These are phyloP conservation scores for Malus fusca DNA, from an alignment of 306 rosid species.

Conservation along the genomic window DNA sequence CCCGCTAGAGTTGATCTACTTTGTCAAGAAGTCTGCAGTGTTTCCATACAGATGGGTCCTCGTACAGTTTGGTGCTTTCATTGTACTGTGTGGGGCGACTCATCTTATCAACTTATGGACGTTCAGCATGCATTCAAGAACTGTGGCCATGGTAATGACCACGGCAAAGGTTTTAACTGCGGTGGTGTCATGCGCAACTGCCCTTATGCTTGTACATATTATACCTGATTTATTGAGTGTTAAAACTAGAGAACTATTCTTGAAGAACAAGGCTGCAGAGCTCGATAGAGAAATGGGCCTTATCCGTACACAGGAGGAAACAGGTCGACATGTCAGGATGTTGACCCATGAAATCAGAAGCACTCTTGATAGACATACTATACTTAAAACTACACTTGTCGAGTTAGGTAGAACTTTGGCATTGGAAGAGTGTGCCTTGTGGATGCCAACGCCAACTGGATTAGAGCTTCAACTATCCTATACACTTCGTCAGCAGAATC, in stretches of 20 bases:
- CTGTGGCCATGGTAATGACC: constrained; percentile 67
- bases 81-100: constrained; percentile 78
- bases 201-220: constrained; percentile 75
- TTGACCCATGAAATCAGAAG: constrained; percentile 76
- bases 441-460: constrained; percentile 97
- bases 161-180: constrained; percentile 70
- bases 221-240: constrained; percentile 77
- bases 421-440: constrained; percentile 89
- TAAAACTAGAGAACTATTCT: constrained; percentile 61
- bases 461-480: constrained; percentile 95
- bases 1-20: constrained; percentile 72
- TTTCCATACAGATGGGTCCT: constrained; percentile 83
- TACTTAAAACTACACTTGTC: constrained; percentile 62
- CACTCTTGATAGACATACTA: constrained; percentile 69
- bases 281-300: constrained; percentile 80
- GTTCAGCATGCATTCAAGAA: constrained; percentile 47
- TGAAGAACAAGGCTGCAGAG: constrained; percentile 76
- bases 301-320: constrained; percentile 77
- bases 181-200: constrained; percentile 70
- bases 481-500: constrained; percentile 89
- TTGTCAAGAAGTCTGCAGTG: constrained; percentile 72
- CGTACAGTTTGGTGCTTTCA: constrained; percentile 84
- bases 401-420: constrained; percentile 82
- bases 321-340: constrained; percentile 82
- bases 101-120: constrained; percentile 76